Conservation (phyloP, 139 green algal species). For the Ettlia oleoabundans region DNA sequence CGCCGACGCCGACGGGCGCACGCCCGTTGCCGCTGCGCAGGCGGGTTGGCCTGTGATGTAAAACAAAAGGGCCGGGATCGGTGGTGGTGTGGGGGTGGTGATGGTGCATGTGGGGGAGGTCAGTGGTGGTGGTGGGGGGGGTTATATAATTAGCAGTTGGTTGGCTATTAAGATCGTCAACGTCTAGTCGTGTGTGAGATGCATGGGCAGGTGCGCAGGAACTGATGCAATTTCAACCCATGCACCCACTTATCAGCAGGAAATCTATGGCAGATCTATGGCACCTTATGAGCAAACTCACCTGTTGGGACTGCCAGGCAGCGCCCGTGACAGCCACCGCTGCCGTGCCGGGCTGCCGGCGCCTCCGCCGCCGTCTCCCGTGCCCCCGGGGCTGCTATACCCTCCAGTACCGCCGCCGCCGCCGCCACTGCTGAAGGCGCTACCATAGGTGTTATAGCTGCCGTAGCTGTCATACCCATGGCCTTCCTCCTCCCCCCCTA, state of each 20-base stretch:
- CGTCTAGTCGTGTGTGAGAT: no score
- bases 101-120: not conserved
- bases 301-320: conserved; percentile 19
- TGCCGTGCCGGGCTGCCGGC: not conserved
- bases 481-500: no score
- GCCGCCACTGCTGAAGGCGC: no score
- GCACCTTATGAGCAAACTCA: no score
- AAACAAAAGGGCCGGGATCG: not conserved
- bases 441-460: no score
- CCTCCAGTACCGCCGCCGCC: not conserved
- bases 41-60: conserved; percentile 5
- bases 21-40: conserved; percentile 6
- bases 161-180: no score
- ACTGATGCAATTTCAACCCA: not conserved
- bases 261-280: no score
- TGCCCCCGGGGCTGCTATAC: not conserved
- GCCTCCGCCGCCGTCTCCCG: not conserved
- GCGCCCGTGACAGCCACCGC: conserved; percentile 8
- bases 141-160: no score
- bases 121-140: not conserved
- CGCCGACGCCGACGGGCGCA: no score
- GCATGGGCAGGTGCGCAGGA: no score
- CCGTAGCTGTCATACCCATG: no score
- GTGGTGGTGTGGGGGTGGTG: no score
- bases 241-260: not conserved